phyloP scores from a whole-genome alignment of 495 filamentous ascomycete genomes.

The Beverwykella pulmonaria region DNA sequence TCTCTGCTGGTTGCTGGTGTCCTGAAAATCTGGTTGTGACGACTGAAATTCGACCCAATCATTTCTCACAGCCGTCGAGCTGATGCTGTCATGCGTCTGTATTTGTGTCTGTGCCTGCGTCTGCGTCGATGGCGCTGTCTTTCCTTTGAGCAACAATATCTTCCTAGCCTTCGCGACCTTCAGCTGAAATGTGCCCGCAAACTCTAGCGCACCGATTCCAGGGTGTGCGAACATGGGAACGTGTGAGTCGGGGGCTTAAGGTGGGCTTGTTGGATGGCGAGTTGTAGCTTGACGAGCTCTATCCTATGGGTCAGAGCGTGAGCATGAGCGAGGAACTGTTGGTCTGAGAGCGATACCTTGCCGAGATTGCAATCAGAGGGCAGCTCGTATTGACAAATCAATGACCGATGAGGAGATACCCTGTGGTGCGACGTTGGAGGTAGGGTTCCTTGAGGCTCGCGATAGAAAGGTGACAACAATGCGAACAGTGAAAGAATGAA shows the following conservation, averaged over 20 bases:
- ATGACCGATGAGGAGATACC: background rate
- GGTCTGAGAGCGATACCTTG: slow-evolving; percentile 11
- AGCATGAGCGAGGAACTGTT: slow-evolving; percentile 10
- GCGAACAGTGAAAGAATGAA: slow-evolving; percentile 2
- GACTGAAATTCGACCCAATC: background rate
- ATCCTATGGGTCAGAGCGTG: background rate
- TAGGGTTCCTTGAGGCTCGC: slow-evolving; percentile 7
- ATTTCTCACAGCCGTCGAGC: background rate
- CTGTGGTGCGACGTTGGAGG: slow-evolving; percentile 7
- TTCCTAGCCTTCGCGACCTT: background rate
- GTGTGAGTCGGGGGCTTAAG: background rate
- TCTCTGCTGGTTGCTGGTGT: slow-evolving; percentile 3
- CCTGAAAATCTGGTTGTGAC: slow-evolving; percentile 5
- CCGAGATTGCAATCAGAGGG: slow-evolving; percentile 13
- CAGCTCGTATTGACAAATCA: background rate
- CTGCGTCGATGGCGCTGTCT: slow-evolving; percentile 5
- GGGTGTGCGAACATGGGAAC: slow-evolving; percentile 30
- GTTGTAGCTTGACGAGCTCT: slow-evolving; percentile 2
- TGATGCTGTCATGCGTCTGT: slow-evolving; percentile 2
- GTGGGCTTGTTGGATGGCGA: background rate
- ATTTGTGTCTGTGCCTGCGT: background rate
- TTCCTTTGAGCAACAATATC: background rate
- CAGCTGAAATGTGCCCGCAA: slow-evolving; percentile 11
- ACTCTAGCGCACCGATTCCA: slow-evolving; percentile 30
- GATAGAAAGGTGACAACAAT: slow-evolving; percentile 12